Conservation (phyloP, 164 flowering plant species). For the Platanus orientalis region DNA sequence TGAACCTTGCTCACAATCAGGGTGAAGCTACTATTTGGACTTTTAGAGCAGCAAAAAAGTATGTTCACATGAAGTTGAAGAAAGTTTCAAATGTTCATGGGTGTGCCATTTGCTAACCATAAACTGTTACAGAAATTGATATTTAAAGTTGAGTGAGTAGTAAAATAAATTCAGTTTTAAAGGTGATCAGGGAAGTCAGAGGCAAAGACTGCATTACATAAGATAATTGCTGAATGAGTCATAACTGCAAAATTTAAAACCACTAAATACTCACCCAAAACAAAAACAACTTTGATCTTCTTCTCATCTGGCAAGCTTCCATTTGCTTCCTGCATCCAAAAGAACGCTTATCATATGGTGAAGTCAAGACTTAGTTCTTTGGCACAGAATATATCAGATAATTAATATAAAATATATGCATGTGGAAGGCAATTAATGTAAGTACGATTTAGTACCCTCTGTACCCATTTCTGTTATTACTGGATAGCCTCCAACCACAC, state of each 20-base stretch:
- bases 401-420: neutral
- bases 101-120: neutral
- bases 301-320: conserved; percentile 37
- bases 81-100: too few relatives aligned
- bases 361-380: neutral
- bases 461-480: neutral
- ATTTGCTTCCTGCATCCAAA: conserved; percentile 36
- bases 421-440: neutral
- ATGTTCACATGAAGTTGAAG: too few relatives aligned
- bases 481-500: neutral
- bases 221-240: neutral
- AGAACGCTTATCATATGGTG: neutral
- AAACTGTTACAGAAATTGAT: neutral
- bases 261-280: conserved; percentile 47
- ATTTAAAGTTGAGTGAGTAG: neutral
- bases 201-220: neutral
- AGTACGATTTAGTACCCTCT: too few relatives aligned
- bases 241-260: neutral
- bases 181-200: neutral
- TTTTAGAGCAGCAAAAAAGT: too few relatives aligned
- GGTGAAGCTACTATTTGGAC: too few relatives aligned
- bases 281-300: conserved; percentile 71
- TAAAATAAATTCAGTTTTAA: neutral
- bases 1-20: too few relatives aligned
- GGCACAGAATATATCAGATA: neutral